phyloP scores from a whole-genome alignment of 2,329 filamentous ascomycete species.

The Sporothrix brunneoviolacea region DNA sequence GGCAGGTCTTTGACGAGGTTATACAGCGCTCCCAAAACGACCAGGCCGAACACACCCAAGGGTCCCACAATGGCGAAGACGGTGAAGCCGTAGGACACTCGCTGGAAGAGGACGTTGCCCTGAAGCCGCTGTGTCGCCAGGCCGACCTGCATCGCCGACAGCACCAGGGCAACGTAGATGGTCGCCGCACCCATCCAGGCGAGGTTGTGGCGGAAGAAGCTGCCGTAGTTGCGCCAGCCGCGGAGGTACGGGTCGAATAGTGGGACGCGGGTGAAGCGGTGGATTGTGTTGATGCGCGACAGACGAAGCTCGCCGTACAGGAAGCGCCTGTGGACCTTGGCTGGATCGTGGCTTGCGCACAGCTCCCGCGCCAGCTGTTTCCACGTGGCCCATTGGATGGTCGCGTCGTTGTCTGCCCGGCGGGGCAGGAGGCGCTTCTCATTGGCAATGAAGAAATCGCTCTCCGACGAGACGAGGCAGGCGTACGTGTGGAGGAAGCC shows the following conservation, averaged over 20 bases:
- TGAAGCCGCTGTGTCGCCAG: conserved; percentile 27
- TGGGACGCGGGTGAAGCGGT: conserved; percentile 1
- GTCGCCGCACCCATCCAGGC: conserved; percentile 29
- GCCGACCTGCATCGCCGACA: conserved; percentile 39
- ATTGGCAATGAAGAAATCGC: conserved; percentile 18
- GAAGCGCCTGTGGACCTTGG: conserved; percentile 19
- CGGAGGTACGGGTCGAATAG: too few species aligned
- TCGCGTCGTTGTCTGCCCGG: neutral
- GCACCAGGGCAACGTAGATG: conserved; percentile 33
- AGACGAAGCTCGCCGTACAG: conserved; percentile 19
- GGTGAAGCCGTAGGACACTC: conserved; percentile 34
- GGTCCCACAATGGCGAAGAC: conserved; percentile 19
- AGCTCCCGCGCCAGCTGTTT: conserved; percentile 15
- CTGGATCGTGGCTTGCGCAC: conserved; percentile 7
- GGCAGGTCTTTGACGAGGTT: conserved; percentile 26
- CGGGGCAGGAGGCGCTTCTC: conserved; percentile 15
- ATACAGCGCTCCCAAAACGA: conserved; percentile 8
- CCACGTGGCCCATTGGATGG: conserved; percentile 16
- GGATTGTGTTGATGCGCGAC: conserved; percentile 17
- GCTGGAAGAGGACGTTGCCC: conserved; percentile 26
- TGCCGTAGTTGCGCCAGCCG: conserved; percentile 14
- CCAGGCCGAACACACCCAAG: conserved; percentile 9
- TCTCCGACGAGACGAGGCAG: conserved; percentile 18
- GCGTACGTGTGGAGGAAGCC: conserved; percentile 21
- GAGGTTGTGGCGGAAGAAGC: conserved; percentile 33